Evolutionary conservation across 345 rosid species (phyloP).

Genomic region (Corchorus olitorius): DNA sequence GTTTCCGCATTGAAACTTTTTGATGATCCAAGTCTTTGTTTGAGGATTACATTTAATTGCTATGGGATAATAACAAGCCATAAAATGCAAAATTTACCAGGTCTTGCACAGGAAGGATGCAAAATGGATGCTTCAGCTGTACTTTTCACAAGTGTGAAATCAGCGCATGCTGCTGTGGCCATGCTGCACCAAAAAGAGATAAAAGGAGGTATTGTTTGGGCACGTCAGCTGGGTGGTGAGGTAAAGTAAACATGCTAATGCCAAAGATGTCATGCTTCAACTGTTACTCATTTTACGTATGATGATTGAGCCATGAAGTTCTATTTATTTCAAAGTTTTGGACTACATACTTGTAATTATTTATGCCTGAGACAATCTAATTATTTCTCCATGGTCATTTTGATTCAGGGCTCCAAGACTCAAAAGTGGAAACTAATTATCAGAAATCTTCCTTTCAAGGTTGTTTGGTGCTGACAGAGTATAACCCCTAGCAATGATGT

Average conservation of each 20-base stretch:
- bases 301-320: constrained; percentile 13
- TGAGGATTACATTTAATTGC: constrained; percentile 7
- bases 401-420: constrained; percentile 83
- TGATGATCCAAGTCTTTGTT: not conserved
- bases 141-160: constrained; percentile 76
- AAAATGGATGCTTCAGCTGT: constrained; percentile 83
- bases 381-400: constrained; percentile 21
- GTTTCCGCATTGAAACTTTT: constrained; percentile 7
- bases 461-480: constrained; percentile 27
- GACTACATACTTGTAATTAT: not conserved
- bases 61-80: constrained; percentile 18
- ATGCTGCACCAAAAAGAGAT: constrained; percentile 68
- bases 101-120: constrained; percentile 93
- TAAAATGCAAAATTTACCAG: constrained; percentile 39
- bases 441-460: constrained; percentile 95
- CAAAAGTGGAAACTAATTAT: constrained; percentile 94
- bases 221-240: constrained; percentile 98
- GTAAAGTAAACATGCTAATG: constrained; percentile 35
- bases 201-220: constrained; percentile 76
- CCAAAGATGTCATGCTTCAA: not conserved
- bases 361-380: not conserved
- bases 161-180: constrained; percentile 67
- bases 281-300: not conserved
- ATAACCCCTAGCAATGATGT: constrained; percentile 14
- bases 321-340: not conserved